Evolutionary conservation across 2,329 filamentous ascomycete genomes (phyloP).

Genomic region (Venturia effusa): DNA sequence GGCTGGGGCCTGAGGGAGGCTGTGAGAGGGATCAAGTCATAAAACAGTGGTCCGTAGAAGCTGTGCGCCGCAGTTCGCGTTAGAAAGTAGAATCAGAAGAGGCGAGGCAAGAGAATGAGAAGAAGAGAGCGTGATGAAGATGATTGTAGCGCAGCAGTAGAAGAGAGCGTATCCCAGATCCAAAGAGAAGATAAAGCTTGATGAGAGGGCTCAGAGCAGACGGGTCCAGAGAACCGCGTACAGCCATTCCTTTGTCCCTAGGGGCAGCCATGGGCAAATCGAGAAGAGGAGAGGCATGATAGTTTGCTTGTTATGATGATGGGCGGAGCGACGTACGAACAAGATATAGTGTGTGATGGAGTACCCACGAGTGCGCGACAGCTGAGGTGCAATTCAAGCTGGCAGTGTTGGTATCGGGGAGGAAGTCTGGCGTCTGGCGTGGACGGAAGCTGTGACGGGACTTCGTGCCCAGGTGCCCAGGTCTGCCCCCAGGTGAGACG

Average conservation of each 20-base stretch:
- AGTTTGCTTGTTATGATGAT: neutral
- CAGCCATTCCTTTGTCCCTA: constrained; percentile 1
- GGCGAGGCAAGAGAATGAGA: constrained; percentile 2
- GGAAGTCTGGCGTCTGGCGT: neutral
- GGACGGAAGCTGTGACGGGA: too few species aligned
- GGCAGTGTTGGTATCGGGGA: neutral
- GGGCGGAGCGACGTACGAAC: constrained; percentile 1
- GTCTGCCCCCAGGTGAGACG: too few species aligned
- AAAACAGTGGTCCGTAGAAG: neutral
- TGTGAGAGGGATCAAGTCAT: constrained; percentile 1
- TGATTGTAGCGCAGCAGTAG: neutral
- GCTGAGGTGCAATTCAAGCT: neutral
- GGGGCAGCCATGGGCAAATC: neutral
- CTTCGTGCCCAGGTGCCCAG: too few species aligned
- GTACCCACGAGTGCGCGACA: neutral
- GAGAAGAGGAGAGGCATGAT: neutral
- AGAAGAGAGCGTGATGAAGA: constrained; percentile 1
- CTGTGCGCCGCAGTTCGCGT: constrained; percentile 2
- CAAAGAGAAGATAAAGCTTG: constrained; percentile 4
- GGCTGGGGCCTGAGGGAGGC: neutral
- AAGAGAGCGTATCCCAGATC: neutral
- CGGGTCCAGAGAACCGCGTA: constrained; percentile 4
- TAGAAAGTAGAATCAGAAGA: constrained; percentile 8
- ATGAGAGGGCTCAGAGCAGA: constrained; percentile 2
- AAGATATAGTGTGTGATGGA: constrained; percentile 2